Evolutionary conservation across 495 filamentous ascomycete species (phyloP).

Genomic region (Neurospora terricola): DNA sequence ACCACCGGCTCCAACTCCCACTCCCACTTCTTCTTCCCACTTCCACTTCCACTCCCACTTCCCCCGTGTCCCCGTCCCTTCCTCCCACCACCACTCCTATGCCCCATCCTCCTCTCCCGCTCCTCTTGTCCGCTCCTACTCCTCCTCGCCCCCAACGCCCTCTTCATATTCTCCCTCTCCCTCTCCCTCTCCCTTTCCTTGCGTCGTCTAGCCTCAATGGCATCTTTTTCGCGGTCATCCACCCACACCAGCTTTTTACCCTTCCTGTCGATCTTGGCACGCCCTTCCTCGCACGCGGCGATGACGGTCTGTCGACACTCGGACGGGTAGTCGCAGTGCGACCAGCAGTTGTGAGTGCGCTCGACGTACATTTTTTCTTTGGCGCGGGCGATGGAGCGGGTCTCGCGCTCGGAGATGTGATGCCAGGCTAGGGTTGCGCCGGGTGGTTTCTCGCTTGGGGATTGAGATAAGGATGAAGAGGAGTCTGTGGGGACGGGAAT

Average conservation of each 20-base stretch:
- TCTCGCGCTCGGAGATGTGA: not conserved
- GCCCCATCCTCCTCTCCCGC: not conserved
- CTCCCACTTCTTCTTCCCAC: not conserved
- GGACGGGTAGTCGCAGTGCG: slow-evolving; percentile 34
- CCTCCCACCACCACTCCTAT: not conserved
- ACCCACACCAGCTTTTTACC: not conserved
- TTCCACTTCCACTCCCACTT: not conserved
- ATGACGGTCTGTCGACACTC: slow-evolving; percentile 26
- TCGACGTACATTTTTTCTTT: slow-evolving; percentile 19
- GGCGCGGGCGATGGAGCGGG: not conserved
- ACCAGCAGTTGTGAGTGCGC: slow-evolving; percentile 25
- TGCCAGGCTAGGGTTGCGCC: not conserved
- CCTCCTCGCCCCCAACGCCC: not conserved
- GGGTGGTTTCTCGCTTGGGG: not conserved
- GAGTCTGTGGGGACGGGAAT: not conserved
- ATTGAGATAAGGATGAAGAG: not conserved
- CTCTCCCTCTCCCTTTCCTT: not conserved
- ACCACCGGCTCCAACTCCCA: not conserved
- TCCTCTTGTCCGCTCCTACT: not conserved
- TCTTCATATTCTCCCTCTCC: not conserved
- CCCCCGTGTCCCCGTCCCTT: not conserved
- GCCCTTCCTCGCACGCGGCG: slow-evolving; percentile 2
- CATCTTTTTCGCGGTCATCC: not conserved
- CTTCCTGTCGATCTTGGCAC: not conserved
- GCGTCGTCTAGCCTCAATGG: not conserved